These are phyloP conservation scores for Steccherinum ochraceum DNA, from an alignment of 768 basidiomycete species.

Conservation along the genomic window DNA sequence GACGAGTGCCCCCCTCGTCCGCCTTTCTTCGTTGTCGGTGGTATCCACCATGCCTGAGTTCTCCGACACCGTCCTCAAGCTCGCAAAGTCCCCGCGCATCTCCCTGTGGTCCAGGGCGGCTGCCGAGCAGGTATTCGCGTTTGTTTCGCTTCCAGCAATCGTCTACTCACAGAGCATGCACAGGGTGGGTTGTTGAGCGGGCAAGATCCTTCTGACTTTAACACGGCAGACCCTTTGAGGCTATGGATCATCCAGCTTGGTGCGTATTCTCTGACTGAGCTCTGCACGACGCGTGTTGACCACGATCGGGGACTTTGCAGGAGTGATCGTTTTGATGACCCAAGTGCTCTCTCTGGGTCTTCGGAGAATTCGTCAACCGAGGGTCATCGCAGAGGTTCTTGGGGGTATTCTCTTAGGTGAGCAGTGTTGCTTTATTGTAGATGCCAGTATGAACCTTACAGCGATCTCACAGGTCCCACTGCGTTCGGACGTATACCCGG, in stretches of 20 bases:
- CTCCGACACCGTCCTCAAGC: background rate
- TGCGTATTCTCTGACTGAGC: constrained; percentile 24
- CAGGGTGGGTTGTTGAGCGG: constrained; percentile 76
- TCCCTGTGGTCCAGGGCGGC: background rate
- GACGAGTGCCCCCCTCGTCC: too few relatives aligned
- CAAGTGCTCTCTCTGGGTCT: constrained; percentile 70
- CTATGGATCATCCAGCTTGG: constrained; percentile 79
- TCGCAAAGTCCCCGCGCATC: background rate
- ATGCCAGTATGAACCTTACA: background rate
- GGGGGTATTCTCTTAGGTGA: constrained; percentile 85
- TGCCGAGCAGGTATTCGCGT: background rate
- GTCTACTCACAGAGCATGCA: background rate
- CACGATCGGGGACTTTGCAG: constrained; percentile 26
- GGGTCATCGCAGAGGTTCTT: constrained; percentile 77
- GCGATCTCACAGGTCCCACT: constrained; percentile 33
- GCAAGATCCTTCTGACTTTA: constrained; percentile 63
- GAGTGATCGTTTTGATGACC: constrained; percentile 77
- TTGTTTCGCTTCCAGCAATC: background rate
- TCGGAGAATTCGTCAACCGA: constrained; percentile 76
- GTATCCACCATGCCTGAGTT: background rate
- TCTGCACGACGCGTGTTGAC: background rate
- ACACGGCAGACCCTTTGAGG: constrained; percentile 61
- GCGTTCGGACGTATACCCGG: constrained; percentile 79
- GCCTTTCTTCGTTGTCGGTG: too few relatives aligned
- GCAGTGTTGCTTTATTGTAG: constrained; percentile 3